phyloP scores from a whole-genome alignment of 371 early-diverging fungal species.

The Mucor sp. region DNA sequence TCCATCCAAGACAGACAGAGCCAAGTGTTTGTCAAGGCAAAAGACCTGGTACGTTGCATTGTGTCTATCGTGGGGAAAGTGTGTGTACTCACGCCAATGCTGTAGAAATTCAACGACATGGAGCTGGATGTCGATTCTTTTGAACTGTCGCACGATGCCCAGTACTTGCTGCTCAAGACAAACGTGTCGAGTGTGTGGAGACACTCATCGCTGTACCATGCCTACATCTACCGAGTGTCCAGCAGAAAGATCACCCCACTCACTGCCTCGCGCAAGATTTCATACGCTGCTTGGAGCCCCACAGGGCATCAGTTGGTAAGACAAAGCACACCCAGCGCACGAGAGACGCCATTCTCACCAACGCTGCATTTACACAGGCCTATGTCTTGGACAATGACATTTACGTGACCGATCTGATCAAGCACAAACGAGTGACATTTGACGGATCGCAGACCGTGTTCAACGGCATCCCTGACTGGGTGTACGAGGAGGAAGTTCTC shows the following conservation, averaged over 20 bases:
- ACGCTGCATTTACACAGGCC: constrained; percentile 37
- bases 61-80: neutral
- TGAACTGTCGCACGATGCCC: constrained; percentile 75
- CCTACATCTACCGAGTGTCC: constrained; percentile 71
- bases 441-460: constrained; percentile 84
- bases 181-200: constrained; percentile 79
- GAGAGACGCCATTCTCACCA: too few species aligned
- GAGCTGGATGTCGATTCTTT: constrained; percentile 45
- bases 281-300: constrained; percentile 79
- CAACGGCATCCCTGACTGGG: constrained; percentile 97
- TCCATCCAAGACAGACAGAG: constrained; percentile 33
- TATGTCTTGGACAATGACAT: constrained; percentile 90
- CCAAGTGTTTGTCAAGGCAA: constrained; percentile 35
- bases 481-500: constrained; percentile 95
- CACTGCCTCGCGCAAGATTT: constrained; percentile 48
- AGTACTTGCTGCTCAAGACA: constrained; percentile 73
- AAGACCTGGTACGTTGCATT: constrained; percentile 39
- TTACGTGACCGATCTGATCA: constrained; percentile 68
- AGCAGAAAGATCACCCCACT: constrained; percentile 62
- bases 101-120: neutral
- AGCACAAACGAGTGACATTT: constrained; percentile 73
- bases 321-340: too few species aligned
- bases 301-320: constrained; percentile 69
- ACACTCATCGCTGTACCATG: constrained; percentile 79
- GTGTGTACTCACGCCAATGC: too few species aligned